Conservation (phyloP, 306 rosid genomes). For the Ammopiptanthus mongolicus region DNA sequence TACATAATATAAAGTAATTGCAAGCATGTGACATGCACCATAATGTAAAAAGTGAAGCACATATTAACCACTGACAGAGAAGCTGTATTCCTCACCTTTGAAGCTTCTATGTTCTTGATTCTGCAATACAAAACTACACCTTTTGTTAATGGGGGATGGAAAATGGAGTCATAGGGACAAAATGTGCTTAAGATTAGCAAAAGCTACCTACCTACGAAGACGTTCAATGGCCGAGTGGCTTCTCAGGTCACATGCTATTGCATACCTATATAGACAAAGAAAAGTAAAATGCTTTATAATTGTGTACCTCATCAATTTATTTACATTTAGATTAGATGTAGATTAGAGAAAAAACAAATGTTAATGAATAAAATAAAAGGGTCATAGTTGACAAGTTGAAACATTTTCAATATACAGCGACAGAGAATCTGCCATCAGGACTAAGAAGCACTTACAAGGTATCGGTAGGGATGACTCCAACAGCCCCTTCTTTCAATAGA, state of each 20-base stretch:
- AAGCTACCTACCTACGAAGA: slow-evolving; percentile 63
- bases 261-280: slow-evolving; percentile 52
- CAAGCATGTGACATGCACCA: not conserved
- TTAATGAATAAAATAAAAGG: not conserved
- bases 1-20: not conserved
- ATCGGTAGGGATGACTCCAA: slow-evolving; percentile 92
- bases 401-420: not conserved
- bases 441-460: slow-evolving; percentile 46
- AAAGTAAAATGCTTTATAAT: not conserved
- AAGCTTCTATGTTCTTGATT: slow-evolving; percentile 76
- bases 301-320: not conserved
- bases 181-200: not conserved
- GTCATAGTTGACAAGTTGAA: not conserved
- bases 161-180: not conserved
- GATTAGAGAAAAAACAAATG: not conserved
- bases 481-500: slow-evolving; percentile 79
- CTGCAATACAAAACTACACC: slow-evolving; percentile 52
- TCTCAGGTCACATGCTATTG: slow-evolving; percentile 76
- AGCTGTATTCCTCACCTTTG: slow-evolving; percentile 54
- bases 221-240: slow-evolving; percentile 82
- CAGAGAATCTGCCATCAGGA: not conserved
- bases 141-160: slow-evolving; percentile 19
- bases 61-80: not conserved
- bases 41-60: not conserved
- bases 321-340: not conserved